phyloP scores from a whole-genome alignment of 2,329 filamentous ascomycete genomes.

The Pseudohalonectria lignicola region DNA sequence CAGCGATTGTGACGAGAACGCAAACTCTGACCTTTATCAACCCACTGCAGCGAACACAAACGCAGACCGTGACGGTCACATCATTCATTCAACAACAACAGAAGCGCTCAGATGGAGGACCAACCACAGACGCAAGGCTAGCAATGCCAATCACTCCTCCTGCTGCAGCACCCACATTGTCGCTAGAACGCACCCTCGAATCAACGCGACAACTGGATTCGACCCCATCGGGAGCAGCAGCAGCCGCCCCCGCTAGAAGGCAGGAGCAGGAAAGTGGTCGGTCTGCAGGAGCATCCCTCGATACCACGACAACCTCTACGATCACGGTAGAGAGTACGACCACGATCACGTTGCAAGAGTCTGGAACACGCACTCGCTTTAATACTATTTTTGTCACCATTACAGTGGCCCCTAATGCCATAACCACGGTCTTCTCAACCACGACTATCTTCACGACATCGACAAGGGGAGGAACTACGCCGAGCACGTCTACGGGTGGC shows the following conservation, averaged over 20 bases:
- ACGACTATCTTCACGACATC: slow-evolving; percentile 9
- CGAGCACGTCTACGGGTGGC: slow-evolving; percentile 1
- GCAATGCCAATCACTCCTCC: background rate
- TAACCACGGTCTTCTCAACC: slow-evolving; percentile 11
- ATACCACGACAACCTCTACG: slow-evolving; percentile 6
- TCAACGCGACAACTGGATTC: no score
- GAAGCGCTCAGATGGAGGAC: background rate
- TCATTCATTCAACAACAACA: slow-evolving; percentile 5
- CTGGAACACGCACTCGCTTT: slow-evolving; percentile 7
- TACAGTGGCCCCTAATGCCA: slow-evolving; percentile 9
- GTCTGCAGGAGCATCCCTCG: background rate
- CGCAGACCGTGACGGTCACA: slow-evolving; percentile 9
- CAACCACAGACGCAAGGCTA: background rate
- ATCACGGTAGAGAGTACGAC: slow-evolving; percentile 3
- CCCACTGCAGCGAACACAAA: slow-evolving; percentile 11
- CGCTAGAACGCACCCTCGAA: no score
- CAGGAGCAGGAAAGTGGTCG: no score
- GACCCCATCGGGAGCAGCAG: no score
- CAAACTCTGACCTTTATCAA: slow-evolving; percentile 15
- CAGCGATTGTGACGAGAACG: slow-evolving; percentile 9
- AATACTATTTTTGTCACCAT: slow-evolving; percentile 11
- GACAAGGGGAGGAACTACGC: slow-evolving; percentile 1
- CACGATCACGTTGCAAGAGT: slow-evolving; percentile 9
- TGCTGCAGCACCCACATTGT: no score
- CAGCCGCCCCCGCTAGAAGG: no score